Evolutionary conservation across 129 eudicot species (phyloP).

Genomic region (Artemisia argyi): DNA sequence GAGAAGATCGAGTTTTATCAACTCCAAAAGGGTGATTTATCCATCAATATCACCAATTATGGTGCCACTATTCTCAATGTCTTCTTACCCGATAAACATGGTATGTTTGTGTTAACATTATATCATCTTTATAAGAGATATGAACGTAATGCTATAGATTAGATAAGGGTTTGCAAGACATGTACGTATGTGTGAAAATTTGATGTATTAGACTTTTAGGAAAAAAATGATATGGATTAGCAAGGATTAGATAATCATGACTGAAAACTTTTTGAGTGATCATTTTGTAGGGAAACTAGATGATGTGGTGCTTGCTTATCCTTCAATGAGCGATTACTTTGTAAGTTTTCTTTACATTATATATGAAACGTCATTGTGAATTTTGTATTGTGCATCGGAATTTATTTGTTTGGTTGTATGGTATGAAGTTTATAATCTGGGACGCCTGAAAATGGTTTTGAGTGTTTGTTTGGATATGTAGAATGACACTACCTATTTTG

Average conservation of each 20-base stretch:
- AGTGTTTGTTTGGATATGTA: slow-evolving; percentile 19
- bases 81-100: slow-evolving; percentile 55
- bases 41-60: slow-evolving; percentile 61
- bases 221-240: too few relatives aligned
- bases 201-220: too few relatives aligned
- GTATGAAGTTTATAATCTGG: not conserved
- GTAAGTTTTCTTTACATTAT: slow-evolving; percentile 28
- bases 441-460: not conserved
- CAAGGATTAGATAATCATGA: too few relatives aligned
- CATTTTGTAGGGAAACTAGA: slow-evolving; percentile 49
- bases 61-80: slow-evolving; percentile 68
- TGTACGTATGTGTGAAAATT: too few relatives aligned
- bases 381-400: too few relatives aligned
- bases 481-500: slow-evolving; percentile 72
- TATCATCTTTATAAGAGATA: too few relatives aligned
- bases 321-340: slow-evolving; percentile 42
- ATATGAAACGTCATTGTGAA: not conserved
- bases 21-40: slow-evolving; percentile 44
- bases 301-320: slow-evolving; percentile 72
- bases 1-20: slow-evolving; percentile 39
- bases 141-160: too few relatives aligned
- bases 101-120: slow-evolving; percentile 18
- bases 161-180: too few relatives aligned
- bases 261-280: not conserved
- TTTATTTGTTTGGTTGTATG: not conserved